Evolutionary conservation across 179 eudicot genomes (phyloP), one percentile per base, ranked within the genome.

Genomic region (Sideroxylon spinosum): DNA sequence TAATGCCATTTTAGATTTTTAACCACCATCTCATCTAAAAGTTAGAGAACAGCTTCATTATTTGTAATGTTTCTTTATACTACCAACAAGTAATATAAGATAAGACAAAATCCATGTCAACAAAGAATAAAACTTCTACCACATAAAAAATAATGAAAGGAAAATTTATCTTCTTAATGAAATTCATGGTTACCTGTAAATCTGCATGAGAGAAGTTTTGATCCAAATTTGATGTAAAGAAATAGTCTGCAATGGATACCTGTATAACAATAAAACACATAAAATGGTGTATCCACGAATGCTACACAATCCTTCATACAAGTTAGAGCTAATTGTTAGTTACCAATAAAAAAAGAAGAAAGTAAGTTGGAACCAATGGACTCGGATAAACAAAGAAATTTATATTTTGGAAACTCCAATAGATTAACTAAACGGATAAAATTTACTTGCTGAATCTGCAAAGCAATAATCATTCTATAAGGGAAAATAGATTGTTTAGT

Each of bases 161-260:
- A 12, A 11, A 13, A 29, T 32, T 48, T 46, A 9, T 20, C 49
- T 10, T 4, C 1, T 50, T 9, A 60, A n/a, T 16, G 5, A 0
- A 67, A 37, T n/a, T 7, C 50, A 73, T 55, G 62, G 77, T 79
- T 84, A 94, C 98, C 84, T 91, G 87, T 81, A 94, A 68, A 80
- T 94, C 94, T 49, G 97, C 97, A 74, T 48, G 73, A 73, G 93
- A 89, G 77, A 86, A 89, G 83, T 86, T 83, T 32, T 80, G 86
- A 57, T 73, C 90, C 82, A 94, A 78, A 69, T 77, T 85, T 78
- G 97, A 88, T 64, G 66, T 82, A 80, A 94, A 92, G 84, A 91
- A 93, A 83, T 94, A 94, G 85, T 94, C 98, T 44, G 88, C 87
- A 83, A 94, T 81, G 78, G 90, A 94, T n/a, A 89, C 94, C 98